Evolutionary conservation across 192 early-diverging fungal genomes (phyloP).

Genomic region (Entomortierella chlamydospora): DNA sequence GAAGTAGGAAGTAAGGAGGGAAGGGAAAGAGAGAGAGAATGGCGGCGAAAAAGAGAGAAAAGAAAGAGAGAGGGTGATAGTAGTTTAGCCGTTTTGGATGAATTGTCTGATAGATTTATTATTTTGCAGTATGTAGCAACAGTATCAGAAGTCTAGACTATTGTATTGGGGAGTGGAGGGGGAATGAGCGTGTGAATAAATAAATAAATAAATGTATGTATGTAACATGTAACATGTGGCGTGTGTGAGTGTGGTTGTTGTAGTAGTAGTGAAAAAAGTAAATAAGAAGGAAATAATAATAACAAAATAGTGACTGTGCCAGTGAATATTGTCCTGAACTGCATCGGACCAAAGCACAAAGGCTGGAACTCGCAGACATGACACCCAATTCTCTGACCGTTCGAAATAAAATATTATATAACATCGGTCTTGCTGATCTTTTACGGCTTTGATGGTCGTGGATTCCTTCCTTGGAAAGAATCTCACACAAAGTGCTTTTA

Average conservation of each 20-base stretch:
- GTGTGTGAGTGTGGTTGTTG: no score
- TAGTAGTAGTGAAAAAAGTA: constrained; percentile 1
- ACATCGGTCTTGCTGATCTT: constrained; percentile 52
- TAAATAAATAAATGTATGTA: no score
- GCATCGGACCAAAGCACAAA: constrained; percentile 50
- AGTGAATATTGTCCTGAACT: constrained; percentile 52
- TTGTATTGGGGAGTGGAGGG: no score
- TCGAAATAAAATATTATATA: constrained; percentile 36
- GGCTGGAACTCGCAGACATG: constrained; percentile 40
- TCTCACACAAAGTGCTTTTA: constrained; percentile 58
- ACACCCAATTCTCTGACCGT: constrained; percentile 55
- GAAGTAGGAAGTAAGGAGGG: no score
- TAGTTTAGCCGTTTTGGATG: no score
- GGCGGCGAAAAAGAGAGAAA: background rate
- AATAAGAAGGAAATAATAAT: background rate
- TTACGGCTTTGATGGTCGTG: constrained; percentile 57
- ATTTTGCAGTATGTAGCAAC: no score
- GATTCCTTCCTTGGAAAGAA: constrained; percentile 39
- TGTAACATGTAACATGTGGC: no score
- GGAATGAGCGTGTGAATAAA: constrained; percentile 12
- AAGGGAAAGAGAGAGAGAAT: background rate
- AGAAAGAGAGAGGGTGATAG: background rate
- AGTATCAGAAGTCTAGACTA: no score
- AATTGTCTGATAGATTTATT: no score
- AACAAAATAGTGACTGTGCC: constrained; percentile 15